Base-by-base conservation (phyloP, 768 basidiomycete genomes). In the Clathrus columnatus region DNA sequence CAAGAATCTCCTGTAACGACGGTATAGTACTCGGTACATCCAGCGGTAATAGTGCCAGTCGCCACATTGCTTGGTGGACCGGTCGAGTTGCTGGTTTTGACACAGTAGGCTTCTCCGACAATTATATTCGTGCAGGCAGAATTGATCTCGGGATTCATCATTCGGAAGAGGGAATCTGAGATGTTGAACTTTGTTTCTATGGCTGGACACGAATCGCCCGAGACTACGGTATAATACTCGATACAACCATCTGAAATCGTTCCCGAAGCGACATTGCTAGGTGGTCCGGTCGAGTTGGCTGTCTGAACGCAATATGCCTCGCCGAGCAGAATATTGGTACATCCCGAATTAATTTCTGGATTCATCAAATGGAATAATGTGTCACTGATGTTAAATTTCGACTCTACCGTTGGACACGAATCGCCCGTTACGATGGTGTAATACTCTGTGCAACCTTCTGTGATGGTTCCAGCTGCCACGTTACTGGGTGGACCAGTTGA, bases 111-210 rank as follows among this genome's bases (percentile, higher is more conserved):
- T 20, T 47, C 45, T 47, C 45, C 45, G 11, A 47, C 18, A 47
- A 47, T 47, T 20, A 47, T 20, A 47, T 47, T 47, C 6, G 18
- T n/a, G 41, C 51, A 52, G 18, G 27, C 36, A 6, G 51, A 41
- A 36, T 52, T 52, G 24, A 52, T 52, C 50, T 52, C 50, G 18
- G 50, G 50, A 52, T 52, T 52, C 50, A 28, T 30, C 6, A n/a
- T 42, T 17, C 28, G 32, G 50, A 52, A 52, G 27, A 23, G n/a
- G n/a, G 50, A n/a, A 14, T 30, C 21, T 23, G 50, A 23, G 50
- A 52, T 2, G 18, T 36, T 36, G 29, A 52, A 52, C 29, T 52
- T 52, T 23, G 50, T 18, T 36, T 52, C 50, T 17, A 52, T 52
- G 11, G 41, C 28, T 21, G 27, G 21, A 36, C 50, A 52, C 11